Percentiles rank a stretch among this genome's conserved stretches.
These are phyloP conservation scores for Diaporthe velutina DNA, from an alignment of 2,329 filamentous ascomycete genomes.

Conservation along the genomic window DNA sequence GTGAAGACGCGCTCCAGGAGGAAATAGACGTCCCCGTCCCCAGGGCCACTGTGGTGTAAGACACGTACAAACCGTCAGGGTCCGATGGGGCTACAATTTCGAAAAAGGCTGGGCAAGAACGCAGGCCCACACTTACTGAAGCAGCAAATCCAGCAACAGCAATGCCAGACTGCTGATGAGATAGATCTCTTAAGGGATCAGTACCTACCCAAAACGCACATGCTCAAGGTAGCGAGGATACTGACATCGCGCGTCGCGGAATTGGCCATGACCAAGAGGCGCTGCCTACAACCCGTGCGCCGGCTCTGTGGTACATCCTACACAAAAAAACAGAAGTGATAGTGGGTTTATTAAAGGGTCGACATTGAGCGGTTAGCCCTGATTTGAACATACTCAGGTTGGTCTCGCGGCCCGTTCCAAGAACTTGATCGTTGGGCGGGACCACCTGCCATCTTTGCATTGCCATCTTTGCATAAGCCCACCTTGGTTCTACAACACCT, in stretches of 20 bases:
- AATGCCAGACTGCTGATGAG: background rate
- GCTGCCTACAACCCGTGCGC: background rate
- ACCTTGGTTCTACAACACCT: background rate
- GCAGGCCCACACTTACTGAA: background rate
- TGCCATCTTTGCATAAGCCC: background rate
- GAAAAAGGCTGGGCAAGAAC: background rate
- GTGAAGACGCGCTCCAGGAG: conserved; percentile 39
- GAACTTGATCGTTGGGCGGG: background rate
- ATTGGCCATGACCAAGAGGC: background rate
- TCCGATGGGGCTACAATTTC: background rate
- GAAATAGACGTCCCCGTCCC: background rate
- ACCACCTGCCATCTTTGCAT: background rate
- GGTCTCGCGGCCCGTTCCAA: conserved; percentile 11
- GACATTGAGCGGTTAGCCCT: conserved; percentile 27
- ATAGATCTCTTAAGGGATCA: background rate
- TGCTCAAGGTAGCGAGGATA: background rate
- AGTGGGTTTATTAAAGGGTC: background rate
- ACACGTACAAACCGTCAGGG: no score
- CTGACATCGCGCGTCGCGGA: background rate
- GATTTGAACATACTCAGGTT: background rate
- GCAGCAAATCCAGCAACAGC: background rate
- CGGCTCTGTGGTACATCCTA: no score
- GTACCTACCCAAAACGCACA: background rate
- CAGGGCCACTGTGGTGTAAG: background rate
- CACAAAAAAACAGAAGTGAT: background rate